These are phyloP conservation scores for Boletellus ananiceps DNA, from an alignment of 768 basidiomycete genomes.

Conservation along the genomic window DNA sequence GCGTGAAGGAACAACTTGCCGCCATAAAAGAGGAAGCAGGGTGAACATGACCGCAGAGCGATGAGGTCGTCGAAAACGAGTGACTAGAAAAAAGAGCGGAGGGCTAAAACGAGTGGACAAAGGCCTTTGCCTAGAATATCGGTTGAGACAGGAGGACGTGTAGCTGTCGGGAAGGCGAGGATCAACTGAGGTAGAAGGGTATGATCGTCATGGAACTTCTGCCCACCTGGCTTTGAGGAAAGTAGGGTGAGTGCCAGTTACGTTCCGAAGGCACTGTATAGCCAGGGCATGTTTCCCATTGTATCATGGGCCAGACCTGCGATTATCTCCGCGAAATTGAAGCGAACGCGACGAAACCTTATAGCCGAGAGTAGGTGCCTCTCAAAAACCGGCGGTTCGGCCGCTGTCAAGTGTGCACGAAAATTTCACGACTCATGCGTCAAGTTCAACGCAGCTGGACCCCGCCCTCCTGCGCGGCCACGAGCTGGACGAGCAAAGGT, in stretches of 20 bases:
- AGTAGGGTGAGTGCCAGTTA: background rate
- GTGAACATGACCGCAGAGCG: slow-evolving; percentile 34
- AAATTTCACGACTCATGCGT: no score
- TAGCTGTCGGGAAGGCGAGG: background rate
- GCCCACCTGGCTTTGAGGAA: slow-evolving; percentile 10
- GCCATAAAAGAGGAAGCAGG: slow-evolving; percentile 27
- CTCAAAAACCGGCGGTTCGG: background rate
- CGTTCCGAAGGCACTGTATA: background rate
- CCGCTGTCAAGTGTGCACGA: no score
- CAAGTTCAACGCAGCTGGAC: no score
- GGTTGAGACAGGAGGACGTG: no score
- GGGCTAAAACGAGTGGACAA: slow-evolving; percentile 11
- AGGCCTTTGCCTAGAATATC: slow-evolving; percentile 2
- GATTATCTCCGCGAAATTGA: slow-evolving; percentile 26
- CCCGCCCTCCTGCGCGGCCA: no score
- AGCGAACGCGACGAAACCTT: background rate
- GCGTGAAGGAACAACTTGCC: slow-evolving; percentile 1
- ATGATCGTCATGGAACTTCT: background rate
- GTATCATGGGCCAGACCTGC: slow-evolving; percentile 1
- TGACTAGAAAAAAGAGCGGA: slow-evolving; percentile 29
- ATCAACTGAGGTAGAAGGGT: slow-evolving; percentile 1
- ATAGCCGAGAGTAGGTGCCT: slow-evolving; percentile 5
- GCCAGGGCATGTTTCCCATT: slow-evolving; percentile 6
- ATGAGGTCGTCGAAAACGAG: slow-evolving; percentile 18
- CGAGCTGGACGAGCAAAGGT: no score